phyloP scores from a whole-genome alignment of 2,329 filamentous ascomycete species.

The Tolypocladium guangdongense region DNA sequence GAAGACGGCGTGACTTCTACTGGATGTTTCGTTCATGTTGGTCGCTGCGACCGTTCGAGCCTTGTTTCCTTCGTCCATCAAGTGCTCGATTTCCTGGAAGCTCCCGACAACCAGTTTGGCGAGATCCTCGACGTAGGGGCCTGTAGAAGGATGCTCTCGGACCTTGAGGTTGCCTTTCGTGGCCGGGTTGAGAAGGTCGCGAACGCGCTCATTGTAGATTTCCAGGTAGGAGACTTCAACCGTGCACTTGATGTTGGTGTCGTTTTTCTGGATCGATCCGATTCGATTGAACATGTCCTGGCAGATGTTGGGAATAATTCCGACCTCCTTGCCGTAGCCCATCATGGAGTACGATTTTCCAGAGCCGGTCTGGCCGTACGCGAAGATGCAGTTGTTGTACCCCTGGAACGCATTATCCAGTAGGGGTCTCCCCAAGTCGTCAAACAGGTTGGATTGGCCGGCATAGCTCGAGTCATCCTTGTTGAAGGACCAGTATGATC shows the following conservation, averaged over 20 bases:
- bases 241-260: constrained; percentile 71
- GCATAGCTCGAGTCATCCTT: constrained; percentile 73
- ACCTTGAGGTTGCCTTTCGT: constrained; percentile 97
- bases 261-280: constrained; percentile 55
- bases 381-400: constrained; percentile 99
- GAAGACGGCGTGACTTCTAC: constrained; percentile 95
- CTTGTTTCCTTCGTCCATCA: constrained; percentile 99
- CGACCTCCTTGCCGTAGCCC: constrained; percentile 92
- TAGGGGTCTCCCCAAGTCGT: constrained; percentile 77
- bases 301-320: constrained; percentile 94
- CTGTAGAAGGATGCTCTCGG: constrained; percentile 92
- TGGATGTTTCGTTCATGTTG: constrained; percentile 99
- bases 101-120: constrained; percentile 89
- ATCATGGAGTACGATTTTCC: constrained; percentile 99
- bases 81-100: constrained; percentile 88
- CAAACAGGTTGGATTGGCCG: constrained; percentile 79
- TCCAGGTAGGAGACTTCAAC: constrained; percentile 98
- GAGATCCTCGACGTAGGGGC: constrained; percentile 95
- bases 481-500: constrained; percentile 97
- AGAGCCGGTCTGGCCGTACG: constrained; percentile 95
- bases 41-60: constrained; percentile 94
- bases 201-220: constrained; percentile 97
- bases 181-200: constrained; percentile 86
- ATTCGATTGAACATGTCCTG: constrained; percentile 96
- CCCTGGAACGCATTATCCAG: constrained; percentile 97